Percentiles rank a stretch among this genome's conserved stretches.
These are phyloP conservation scores for Aquilaria malaccensis DNA, from an alignment of 345 rosid genomes.

Conservation along the genomic window DNA sequence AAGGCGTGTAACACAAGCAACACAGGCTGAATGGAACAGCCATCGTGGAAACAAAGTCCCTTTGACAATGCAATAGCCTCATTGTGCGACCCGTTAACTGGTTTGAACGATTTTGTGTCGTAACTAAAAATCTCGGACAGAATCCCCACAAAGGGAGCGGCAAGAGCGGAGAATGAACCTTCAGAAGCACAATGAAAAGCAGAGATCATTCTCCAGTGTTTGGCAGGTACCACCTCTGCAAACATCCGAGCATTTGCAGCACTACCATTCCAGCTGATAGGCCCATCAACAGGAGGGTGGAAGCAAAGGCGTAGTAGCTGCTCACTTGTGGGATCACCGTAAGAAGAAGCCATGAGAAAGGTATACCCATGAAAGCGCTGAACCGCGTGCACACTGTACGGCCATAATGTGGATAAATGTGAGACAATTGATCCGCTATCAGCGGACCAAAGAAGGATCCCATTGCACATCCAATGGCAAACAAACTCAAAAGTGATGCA, in stretches of 20 bases:
- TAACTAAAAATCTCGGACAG: conserved; percentile 83
- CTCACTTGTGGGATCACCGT: conserved; percentile 61
- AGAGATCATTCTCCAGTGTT: conserved; percentile 88
- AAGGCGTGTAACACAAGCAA: conserved; percentile 73
- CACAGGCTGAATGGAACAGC: conserved; percentile 78
- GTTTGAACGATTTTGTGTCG: conserved; percentile 61
- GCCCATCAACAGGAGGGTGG: conserved; percentile 78
- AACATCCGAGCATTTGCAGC: conserved; percentile 90
- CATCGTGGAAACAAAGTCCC: conserved; percentile 91
- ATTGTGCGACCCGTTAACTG: conserved; percentile 47
- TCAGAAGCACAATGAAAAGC: conserved; percentile 91
- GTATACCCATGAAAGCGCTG: conserved; percentile 95
- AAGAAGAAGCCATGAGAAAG: conserved; percentile 75
- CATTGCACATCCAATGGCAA: conserved; percentile 71
- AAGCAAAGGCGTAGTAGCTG: conserved; percentile 52
- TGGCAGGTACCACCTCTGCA: conserved; percentile 86
- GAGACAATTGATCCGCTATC: conserved; percentile 63
- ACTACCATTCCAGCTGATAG: conserved; percentile 86
- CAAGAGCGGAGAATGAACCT: conserved; percentile 83
- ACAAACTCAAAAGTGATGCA: conserved; percentile 70
- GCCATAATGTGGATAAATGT: conserved; percentile 55
- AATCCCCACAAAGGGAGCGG: conserved; percentile 92
- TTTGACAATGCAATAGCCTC: conserved; percentile 74
- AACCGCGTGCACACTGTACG: conserved; percentile 92
- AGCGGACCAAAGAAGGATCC: conserved; percentile 75